phyloP scores from a whole-genome alignment of 225 moss, liverwort and hornwort genomes.

The Antitrichia curtipendula region DNA sequence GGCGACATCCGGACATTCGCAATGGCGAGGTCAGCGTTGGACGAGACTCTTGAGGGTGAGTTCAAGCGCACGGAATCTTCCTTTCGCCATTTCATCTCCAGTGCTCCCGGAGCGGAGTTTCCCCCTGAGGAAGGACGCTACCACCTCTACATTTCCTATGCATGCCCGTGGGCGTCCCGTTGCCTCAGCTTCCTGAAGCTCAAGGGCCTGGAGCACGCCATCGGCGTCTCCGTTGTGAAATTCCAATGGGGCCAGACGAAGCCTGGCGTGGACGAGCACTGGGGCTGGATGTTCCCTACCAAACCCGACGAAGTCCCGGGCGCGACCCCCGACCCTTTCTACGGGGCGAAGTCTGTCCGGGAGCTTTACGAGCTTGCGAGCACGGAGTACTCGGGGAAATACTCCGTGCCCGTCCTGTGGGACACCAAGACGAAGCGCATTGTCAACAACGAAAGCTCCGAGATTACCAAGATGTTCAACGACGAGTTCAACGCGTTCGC shows the following conservation, averaged over 20 bases:
- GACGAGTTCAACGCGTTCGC: conserved; percentile 43
- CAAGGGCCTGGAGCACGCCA: conserved; percentile 33
- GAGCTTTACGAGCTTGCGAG: conserved; percentile 42
- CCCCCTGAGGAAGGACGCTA: conserved; percentile 19
- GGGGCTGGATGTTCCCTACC: conserved; percentile 38
- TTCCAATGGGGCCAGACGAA: conserved; percentile 41
- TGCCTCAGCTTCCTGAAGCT: conserved; percentile 30
- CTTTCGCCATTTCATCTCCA: conserved; percentile 28
- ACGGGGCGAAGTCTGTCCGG: conserved; percentile 30
- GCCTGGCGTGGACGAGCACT: conserved; percentile 32
- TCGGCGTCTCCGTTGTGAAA: conserved; percentile 27
- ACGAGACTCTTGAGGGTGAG: conserved; percentile 24
- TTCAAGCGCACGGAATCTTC: conserved; percentile 34
- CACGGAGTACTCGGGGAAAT: conserved; percentile 33
- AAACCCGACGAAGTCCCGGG: conserved; percentile 16
- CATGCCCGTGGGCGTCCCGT: conserved; percentile 43
- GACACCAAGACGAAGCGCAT: conserved; percentile 43
- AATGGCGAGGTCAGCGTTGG: conserved; percentile 24
- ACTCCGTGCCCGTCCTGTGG: conserved; percentile 46
- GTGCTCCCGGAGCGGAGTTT: conserved; percentile 17
- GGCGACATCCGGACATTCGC: neutral
- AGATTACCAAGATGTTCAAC: conserved; percentile 54
- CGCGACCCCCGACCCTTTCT: conserved; percentile 9
- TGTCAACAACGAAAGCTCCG: conserved; percentile 61
- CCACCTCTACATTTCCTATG: conserved; percentile 37